Conservation (phyloP, 2,329 filamentous ascomycete genomes). For the Cladobotryum mycophilum region DNA sequence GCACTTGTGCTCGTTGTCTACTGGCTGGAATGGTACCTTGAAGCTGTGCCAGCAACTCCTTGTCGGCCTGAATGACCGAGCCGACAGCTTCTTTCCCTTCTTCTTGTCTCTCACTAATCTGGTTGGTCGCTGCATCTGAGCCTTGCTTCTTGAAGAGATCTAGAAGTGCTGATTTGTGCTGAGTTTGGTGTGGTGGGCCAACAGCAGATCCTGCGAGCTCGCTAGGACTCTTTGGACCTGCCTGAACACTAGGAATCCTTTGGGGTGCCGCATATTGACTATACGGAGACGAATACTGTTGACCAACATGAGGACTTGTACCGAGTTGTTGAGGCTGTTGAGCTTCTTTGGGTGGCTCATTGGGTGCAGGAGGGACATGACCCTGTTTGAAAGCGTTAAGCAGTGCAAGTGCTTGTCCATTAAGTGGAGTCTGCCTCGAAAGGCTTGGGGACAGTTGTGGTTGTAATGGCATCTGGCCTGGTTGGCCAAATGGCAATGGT, state of each 20-base stretch:
- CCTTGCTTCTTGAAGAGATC: constrained; percentile 47
- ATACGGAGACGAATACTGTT: not conserved
- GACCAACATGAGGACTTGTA: not conserved
- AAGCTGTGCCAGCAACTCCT: constrained; percentile 3
- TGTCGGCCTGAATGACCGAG: not conserved
- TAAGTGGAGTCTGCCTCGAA: constrained; percentile 26
- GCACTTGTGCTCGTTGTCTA: not conserved
- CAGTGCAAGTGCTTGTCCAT: constrained; percentile 37
- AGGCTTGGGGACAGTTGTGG: constrained; percentile 10
- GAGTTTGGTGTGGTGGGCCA: constrained; percentile 15
- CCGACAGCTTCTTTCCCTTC: not conserved
- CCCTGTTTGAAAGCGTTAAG: constrained; percentile 39
- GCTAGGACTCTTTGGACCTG: constrained; percentile 17
- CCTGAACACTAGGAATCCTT: not conserved
- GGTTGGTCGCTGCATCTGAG: constrained; percentile 6
- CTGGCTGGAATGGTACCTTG: not conserved
- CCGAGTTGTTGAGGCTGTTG: not conserved
- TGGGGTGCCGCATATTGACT: constrained; percentile 2
- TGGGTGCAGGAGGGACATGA: not conserved
- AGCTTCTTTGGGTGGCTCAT: not conserved
- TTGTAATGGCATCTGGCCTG: constrained; percentile 15
- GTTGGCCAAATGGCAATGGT: constrained; percentile 1
- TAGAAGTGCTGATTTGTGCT: constrained; percentile 44
- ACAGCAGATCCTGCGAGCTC: constrained; percentile 23
- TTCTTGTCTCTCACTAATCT: not conserved